phyloP scores from a whole-genome alignment of 495 filamentous ascomycete species.

The Cercophora samala region DNA sequence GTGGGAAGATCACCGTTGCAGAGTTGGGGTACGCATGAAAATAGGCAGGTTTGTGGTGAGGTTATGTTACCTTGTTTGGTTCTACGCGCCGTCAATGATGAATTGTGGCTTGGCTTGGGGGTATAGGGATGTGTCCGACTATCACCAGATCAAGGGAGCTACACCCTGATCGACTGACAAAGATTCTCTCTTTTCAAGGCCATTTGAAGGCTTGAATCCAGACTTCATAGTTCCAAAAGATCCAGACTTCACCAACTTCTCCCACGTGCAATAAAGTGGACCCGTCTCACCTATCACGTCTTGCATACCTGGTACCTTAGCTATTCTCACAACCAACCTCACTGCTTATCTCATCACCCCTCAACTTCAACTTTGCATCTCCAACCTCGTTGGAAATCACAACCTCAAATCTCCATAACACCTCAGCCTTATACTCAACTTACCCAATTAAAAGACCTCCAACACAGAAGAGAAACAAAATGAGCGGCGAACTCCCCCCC shows the following conservation, averaged over 20 bases:
- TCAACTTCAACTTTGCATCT: neutral
- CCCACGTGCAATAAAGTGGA: neutral
- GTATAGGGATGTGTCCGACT: neutral
- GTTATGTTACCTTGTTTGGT: neutral
- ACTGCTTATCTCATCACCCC: slow-evolving; percentile 8
- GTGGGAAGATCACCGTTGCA: slow-evolving; percentile 3
- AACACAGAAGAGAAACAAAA: slow-evolving; percentile 5
- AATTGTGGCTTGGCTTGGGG: neutral
- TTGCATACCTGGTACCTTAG: too few relatives aligned
- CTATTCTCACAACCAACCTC: neutral
- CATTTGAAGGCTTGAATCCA: neutral
- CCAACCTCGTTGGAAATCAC: neutral
- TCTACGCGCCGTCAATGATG: neutral
- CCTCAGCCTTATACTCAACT: too few relatives aligned
- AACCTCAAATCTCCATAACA: neutral
- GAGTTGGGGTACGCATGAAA: neutral
- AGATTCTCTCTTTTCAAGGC: neutral
- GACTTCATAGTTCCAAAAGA: neutral
- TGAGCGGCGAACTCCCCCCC: slow-evolving; percentile 24
- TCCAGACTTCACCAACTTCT: neutral
- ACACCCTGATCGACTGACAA: neutral
- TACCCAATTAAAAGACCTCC: neutral
- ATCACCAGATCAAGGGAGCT: neutral
- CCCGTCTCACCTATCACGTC: neutral
- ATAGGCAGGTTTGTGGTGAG: neutral